phyloP scores from a whole-genome alignment of 2,329 filamentous ascomycete genomes.

The Huntiella moniliformis region DNA sequence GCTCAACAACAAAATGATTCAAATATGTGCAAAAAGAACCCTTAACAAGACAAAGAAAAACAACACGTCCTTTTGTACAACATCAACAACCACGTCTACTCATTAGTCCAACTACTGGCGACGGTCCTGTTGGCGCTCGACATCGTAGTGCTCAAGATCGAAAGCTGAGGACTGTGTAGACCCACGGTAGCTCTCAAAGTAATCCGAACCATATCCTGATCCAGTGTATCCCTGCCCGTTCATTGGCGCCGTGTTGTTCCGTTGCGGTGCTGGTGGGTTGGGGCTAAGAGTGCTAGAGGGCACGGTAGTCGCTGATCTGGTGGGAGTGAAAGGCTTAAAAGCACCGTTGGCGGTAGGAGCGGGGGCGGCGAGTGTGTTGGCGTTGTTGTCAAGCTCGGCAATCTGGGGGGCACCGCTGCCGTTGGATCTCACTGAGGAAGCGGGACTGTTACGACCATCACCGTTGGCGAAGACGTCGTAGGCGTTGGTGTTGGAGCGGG shows the following conservation, averaged over 20 bases:
- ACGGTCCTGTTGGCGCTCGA: slow-evolving; percentile 4
- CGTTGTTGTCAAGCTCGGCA: background rate
- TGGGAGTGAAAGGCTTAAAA: slow-evolving; percentile 10
- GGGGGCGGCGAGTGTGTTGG: background rate
- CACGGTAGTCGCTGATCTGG: slow-evolving; percentile 11
- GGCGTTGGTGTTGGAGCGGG: slow-evolving; percentile 12
- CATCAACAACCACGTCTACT: background rate
- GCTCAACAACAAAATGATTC: background rate
- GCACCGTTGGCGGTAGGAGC: slow-evolving; percentile 1
- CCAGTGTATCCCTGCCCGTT: slow-evolving; percentile 7
- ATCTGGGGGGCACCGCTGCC: background rate
- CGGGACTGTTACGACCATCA: slow-evolving; percentile 19
- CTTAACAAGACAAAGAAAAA: background rate
- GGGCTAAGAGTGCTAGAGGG: background rate
- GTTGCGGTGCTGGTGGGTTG: slow-evolving; percentile 19
- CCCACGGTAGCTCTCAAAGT: slow-evolving; percentile 13
- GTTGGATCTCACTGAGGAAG: slow-evolving; percentile 14
- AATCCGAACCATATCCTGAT: slow-evolving; percentile 14
- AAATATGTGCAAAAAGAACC: background rate
- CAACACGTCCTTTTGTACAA: background rate
- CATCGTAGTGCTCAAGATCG: slow-evolving; percentile 9
- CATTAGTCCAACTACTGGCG: slow-evolving; percentile 1
- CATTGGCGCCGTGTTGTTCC: slow-evolving; percentile 27
- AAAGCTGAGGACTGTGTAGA: slow-evolving; percentile 9
- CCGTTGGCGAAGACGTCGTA: slow-evolving; percentile 18